Evolutionary conservation across 2,329 filamentous ascomycete species (phyloP), one percentile per base, ranked within the genome.

Genomic region (Colletotrichum truncatum): DNA sequence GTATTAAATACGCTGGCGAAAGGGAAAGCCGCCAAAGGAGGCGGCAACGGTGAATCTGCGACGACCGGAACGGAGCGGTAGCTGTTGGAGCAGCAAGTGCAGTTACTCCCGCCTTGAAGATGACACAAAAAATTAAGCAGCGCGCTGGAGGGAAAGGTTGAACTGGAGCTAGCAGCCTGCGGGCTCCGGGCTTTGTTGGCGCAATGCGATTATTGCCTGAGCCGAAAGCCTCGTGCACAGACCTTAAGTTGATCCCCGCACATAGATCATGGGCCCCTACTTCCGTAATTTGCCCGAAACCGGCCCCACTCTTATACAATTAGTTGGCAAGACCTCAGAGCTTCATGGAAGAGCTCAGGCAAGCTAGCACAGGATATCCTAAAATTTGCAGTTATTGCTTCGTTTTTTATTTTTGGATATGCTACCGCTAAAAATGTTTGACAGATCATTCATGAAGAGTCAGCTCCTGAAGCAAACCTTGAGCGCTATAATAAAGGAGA

Each of bases 81-180:
- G 21, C 28, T 30, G 45, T 25, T 26, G 26, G 45, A 30, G 54
- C 30, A 66, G 58, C 63, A 38, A 45, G n/a, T 55, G 41, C 51
- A 26, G 41, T 51, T 62, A 49, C 63, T 56, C 51, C 63, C 43
- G 51, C 38, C 45, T 57, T 48, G 43, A 36, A 45, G 58, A 56
- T 61, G 56, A 53, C 57, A 66, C 57, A 66, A 66, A 66, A 66
- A 66, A 62, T 56, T 62, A 66, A 52, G 57, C 49, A 41, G 63
- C 57, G 63, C 63, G 57, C 58, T 52, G 57, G 57, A 66, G 38
- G 55, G 56, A 55, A 60, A 56, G 49, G 49, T 54, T 54, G 48
- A 63, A 41, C 57, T 66, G 43, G 58, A 62, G 49, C 62, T 65
- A 65, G 28, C 62, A 43, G 49, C 41, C 23, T 54, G 62, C 62